These are phyloP conservation scores for Adansonia rubrostipa DNA, from an alignment of 441 rosid species.

Conservation along the genomic window DNA sequence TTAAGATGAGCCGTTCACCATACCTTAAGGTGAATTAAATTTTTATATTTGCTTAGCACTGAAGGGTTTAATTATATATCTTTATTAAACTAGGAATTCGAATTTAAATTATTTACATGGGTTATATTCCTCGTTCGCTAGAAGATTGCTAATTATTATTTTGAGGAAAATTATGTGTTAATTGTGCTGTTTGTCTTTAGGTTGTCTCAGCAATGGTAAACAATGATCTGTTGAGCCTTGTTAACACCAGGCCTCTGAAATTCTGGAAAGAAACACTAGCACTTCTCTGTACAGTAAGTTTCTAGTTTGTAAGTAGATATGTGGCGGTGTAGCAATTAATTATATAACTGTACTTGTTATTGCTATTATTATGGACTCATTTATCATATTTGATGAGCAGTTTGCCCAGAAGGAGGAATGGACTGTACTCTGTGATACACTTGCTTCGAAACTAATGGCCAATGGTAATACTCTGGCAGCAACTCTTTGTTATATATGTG, in stretches of 20 bases:
- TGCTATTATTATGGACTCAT: background rate
- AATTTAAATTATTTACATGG: background rate
- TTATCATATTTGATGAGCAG: constrained; percentile 51
- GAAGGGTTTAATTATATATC: background rate
- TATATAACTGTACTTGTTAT: background rate
- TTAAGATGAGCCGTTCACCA: constrained; percentile 74
- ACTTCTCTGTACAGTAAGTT: constrained; percentile 89
- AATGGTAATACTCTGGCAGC: constrained; percentile 86
- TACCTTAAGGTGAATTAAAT: constrained; percentile 72
- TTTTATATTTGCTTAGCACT: background rate
- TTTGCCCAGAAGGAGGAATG: constrained; percentile 95
- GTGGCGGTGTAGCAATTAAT: background rate
- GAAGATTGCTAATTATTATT: background rate
- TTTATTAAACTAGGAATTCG: background rate
- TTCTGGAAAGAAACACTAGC: constrained; percentile 99
- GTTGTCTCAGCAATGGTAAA: constrained; percentile 95
- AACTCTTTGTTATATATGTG: constrained; percentile 93
- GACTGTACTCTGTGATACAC: constrained; percentile 80
- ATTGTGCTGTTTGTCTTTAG: constrained; percentile 51
- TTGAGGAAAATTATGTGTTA: background rate
- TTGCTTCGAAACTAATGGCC: constrained; percentile 83
- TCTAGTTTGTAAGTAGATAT: constrained; percentile 16
- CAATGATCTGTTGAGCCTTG: constrained; percentile 84
- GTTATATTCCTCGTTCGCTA: background rate
- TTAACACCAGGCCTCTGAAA: constrained; percentile 77